Conservation (phyloP, 352 stramenopile species). For the Phytophthora rubi region DNA sequence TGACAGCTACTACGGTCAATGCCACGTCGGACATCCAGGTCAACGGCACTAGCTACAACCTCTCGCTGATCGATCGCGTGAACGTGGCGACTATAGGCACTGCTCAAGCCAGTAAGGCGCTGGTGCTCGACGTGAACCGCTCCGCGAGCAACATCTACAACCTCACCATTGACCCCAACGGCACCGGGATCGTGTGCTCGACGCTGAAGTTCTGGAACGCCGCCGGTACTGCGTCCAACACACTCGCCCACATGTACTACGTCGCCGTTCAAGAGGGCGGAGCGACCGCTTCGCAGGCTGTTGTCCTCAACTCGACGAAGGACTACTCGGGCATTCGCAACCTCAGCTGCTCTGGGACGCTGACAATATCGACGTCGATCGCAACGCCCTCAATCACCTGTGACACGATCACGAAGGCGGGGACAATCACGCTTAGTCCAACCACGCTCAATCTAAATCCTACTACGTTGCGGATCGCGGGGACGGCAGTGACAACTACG, state of each 20-base stretch:
- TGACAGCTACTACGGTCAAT: no score
- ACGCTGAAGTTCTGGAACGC: not conserved
- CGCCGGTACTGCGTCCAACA: not conserved
- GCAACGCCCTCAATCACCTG: conserved; percentile 1
- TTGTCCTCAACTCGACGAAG: not conserved
- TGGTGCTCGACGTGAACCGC: no score
- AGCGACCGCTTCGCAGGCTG: no score
- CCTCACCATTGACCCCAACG: not conserved
- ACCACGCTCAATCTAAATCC: conserved; percentile 10
- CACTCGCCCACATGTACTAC: not conserved
- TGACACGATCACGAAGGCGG: conserved; percentile 8
- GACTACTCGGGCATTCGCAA: not conserved
- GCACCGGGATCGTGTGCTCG: not conserved
- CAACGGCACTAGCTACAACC: no score
- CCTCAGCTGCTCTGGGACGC: not conserved
- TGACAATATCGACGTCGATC: not conserved
- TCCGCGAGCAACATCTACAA: no score
- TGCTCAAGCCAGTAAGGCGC: no score
- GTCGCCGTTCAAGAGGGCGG: not conserved
- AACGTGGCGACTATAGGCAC: no score
- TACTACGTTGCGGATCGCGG: not conserved
- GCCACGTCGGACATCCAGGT: no score
- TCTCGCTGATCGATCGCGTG: no score
- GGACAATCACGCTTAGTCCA: not conserved
- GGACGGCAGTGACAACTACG: not conserved